Base-by-base conservation (phyloP, 139 green algal species). In the Zygnema cylindricum region DNA sequence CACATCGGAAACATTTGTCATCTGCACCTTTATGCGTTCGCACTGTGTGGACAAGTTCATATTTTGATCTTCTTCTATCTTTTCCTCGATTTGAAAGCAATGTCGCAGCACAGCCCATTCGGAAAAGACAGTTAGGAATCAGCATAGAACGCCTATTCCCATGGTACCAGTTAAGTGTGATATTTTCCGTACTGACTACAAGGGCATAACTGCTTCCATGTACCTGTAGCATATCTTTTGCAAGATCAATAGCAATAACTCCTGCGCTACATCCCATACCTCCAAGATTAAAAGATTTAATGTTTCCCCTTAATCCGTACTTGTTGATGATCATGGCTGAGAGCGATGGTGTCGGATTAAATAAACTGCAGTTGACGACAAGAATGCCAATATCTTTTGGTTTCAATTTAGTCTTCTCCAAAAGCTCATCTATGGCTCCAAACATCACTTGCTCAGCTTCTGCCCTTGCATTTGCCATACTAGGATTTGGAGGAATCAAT, bases 61-160 rank as follows among this genome's bases (percentile, higher is more conserved):
- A 98, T 94, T 96, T 96, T 71, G 94, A 94, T 16, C 90, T 92
- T 88, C 94, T 95, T 23, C 84, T 84, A 69, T 98, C 95, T 3
- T 83, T 87, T 23, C 93, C 85, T 36, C 87, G 88, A 93, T 98
- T 99, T 69, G 95, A 97, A 36, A 99, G 95, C 69, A 99, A 82
- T 84, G 98, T 95, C n/a, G 97, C 97, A 0, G 95, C 95, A 23
- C 95, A 96, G 0, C 97, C 97, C 41, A 99, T 92, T 42, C 97
- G 95, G 95, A 99, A 99, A 25, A 99, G 93, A 94, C 94, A 98
- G 92, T 99, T 99, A 88, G 97, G 97, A 86, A 99, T 97, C 69
- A 99, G 93, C 96, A 98, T 99, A 84, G 95, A 96, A 43, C 94
- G 77, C 90, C 98, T 93, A 81, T 96, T 96, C 69, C 96, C 96